A percentile compares a stretch with the other conserved stretches of the same genome.
Evolutionary conservation across 768 basidiomycete genomes (phyloP).

Genomic region (Suillus brevipes): DNA sequence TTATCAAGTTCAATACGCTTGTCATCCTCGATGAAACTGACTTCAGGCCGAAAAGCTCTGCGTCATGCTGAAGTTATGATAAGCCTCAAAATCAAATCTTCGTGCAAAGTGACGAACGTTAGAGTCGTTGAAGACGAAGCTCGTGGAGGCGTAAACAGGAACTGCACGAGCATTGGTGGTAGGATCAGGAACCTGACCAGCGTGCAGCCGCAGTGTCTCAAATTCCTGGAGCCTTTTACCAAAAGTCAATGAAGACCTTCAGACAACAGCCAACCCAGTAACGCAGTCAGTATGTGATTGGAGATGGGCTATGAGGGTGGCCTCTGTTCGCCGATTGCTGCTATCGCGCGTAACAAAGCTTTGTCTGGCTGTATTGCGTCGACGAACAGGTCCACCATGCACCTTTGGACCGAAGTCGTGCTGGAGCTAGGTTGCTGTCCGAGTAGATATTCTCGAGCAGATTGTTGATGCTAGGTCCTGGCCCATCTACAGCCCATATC

Average conservation of each 20-base stretch:
- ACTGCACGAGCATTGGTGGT: constrained; percentile 60
- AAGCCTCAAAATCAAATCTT: background rate
- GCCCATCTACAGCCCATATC: constrained; percentile 59
- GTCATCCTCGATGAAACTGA: constrained; percentile 11
- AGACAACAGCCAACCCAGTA: constrained; percentile 57
- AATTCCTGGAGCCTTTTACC: constrained; percentile 45
- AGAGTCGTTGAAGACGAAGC: constrained; percentile 57
- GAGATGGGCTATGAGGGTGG: constrained; percentile 81
- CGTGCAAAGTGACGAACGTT: constrained; percentile 32
- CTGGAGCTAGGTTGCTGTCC: constrained; percentile 81
- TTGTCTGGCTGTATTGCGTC: constrained; percentile 72
- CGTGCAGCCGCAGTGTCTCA: constrained; percentile 64
- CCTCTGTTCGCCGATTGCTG: constrained; percentile 60
- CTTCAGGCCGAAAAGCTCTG: constrained; percentile 52
- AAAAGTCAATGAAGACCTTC: background rate
- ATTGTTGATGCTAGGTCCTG: constrained; percentile 86
- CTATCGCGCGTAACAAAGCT: constrained; percentile 68
- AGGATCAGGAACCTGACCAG: constrained; percentile 53
- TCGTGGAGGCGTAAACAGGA: constrained; percentile 59
- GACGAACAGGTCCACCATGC: constrained; percentile 76
- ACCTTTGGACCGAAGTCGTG: constrained; percentile 91
- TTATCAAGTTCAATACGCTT: background rate
- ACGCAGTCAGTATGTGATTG: constrained; percentile 80
- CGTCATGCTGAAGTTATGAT: constrained; percentile 43
- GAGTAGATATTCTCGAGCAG: constrained; percentile 88